Evolutionary conservation across 768 basidiomycete genomes (phyloP).

Genomic region (Kwoniella pini): DNA sequence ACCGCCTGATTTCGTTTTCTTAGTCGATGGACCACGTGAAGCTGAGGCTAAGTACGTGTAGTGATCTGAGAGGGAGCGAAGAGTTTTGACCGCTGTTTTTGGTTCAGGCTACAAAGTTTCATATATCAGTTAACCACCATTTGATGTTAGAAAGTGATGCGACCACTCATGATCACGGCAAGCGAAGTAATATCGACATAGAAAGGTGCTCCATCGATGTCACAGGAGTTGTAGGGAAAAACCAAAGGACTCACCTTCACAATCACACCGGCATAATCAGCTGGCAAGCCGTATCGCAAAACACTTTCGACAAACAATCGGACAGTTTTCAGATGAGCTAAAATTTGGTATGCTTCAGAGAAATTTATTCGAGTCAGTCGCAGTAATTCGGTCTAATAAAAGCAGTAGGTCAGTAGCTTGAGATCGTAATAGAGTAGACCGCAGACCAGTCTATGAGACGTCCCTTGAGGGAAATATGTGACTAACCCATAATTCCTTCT

Average conservation of each 20-base stretch:
- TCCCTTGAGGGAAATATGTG: neutral
- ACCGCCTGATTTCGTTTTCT: constrained; percentile 53
- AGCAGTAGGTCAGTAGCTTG: too few relatives aligned
- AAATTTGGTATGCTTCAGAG: constrained; percentile 90
- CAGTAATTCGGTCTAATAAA: constrained; percentile 77
- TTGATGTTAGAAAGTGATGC: neutral
- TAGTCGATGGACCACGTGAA: constrained; percentile 59
- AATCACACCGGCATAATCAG: constrained; percentile 77
- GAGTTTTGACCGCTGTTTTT: constrained; percentile 76
- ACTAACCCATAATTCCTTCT: constrained; percentile 95
- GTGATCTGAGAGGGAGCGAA: constrained; percentile 70
- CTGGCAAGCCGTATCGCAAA: constrained; percentile 89
- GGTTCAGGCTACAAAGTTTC: constrained; percentile 69
- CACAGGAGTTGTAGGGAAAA: too few relatives aligned
- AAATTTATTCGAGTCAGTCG: constrained; percentile 91
- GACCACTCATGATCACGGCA: too few relatives aligned
- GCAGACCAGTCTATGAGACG: too few relatives aligned
- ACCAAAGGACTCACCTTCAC: constrained; percentile 74
- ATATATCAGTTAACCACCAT: neutral
- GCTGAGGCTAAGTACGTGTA: constrained; percentile 79
- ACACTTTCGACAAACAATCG: constrained; percentile 94
- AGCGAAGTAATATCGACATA: too few relatives aligned
- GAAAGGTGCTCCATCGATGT: too few relatives aligned
- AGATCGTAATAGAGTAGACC: too few relatives aligned
- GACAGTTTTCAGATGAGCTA: constrained; percentile 89